phyloP scores from a whole-genome alignment of 495 filamentous ascomycete genomes.

The Tuber indicum region DNA sequence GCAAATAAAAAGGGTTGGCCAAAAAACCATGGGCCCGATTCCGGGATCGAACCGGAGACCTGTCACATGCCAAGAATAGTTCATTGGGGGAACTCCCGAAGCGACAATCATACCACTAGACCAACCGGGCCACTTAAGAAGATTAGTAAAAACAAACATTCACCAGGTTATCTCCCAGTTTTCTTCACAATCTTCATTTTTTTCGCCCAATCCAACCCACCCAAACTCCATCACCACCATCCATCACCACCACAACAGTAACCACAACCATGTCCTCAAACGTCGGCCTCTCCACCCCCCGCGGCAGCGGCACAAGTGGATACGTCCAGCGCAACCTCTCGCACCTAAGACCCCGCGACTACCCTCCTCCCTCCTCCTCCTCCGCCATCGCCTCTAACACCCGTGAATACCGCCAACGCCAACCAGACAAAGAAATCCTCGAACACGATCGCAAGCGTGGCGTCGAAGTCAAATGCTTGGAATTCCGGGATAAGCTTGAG shows the following conservation, averaged over 20 bases:
- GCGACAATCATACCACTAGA: constrained; percentile 37
- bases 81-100: constrained; percentile 33
- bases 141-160: too few species aligned
- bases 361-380: constrained; percentile 58
- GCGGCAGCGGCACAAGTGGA: constrained; percentile 90
- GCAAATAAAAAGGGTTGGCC: not conserved
- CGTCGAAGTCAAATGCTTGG: constrained; percentile 86
- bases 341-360: constrained; percentile 74
- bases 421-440: constrained; percentile 84
- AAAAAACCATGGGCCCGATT: constrained; percentile 29
- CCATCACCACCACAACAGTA: constrained; percentile 11
- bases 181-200: not conserved
- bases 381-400: constrained; percentile 43
- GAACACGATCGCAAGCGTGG: constrained; percentile 86
- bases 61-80: constrained; percentile 33
- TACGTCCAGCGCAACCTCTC: constrained; percentile 95
- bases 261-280: constrained; percentile 77
- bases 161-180: not conserved
- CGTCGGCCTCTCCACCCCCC: constrained; percentile 91
- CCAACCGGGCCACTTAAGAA: constrained; percentile 22
- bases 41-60: constrained; percentile 37
- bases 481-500: constrained; percentile 80
- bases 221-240: not conserved
- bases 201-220: not conserved
- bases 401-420: constrained; percentile 59